Conservation (phyloP, 192 early-diverging fungal species). For the Entophlyctis helioformis region DNA sequence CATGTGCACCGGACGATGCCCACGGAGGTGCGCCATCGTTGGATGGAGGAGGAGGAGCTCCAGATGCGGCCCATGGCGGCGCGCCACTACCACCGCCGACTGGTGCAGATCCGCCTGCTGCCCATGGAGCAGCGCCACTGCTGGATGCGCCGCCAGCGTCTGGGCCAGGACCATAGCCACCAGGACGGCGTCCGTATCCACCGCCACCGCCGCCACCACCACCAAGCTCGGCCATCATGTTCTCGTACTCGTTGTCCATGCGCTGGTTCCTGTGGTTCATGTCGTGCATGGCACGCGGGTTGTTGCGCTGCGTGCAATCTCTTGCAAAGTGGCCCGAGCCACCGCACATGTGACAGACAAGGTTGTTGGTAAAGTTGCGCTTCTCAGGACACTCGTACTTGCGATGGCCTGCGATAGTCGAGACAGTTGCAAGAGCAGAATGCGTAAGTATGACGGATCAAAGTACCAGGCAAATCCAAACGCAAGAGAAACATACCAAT, state of each 20-base stretch:
- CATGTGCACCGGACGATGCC: not conserved
- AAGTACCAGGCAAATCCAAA: not conserved
- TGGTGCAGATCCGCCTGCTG: not conserved
- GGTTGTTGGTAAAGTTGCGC: conserved; percentile 69
- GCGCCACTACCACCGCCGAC: not conserved
- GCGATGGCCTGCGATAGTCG: conserved; percentile 69
- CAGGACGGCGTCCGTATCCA: not conserved
- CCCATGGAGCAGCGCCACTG: conserved; percentile 12
- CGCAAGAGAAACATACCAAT: conserved; percentile 7
- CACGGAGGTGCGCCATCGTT: conserved; percentile 6
- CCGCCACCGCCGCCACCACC: not conserved
- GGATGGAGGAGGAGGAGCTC: conserved; percentile 1
- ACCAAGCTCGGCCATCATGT: conserved; percentile 90
- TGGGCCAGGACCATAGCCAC: too few relatives aligned
- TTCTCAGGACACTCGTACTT: conserved; percentile 84
- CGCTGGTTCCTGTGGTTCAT: conserved; percentile 71
- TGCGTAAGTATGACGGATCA: not conserved
- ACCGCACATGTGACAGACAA: conserved; percentile 82
- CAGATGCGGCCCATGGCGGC: conserved; percentile 6
- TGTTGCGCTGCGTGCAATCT: conserved; percentile 81
- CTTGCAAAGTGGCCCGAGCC: conserved; percentile 86
- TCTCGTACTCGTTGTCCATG: conserved; percentile 82
- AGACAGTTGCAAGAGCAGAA: not conserved
- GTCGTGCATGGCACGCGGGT: conserved; percentile 61
- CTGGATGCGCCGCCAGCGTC: too few relatives aligned